Evolutionary conservation across 176 grass and related monocot genomes (phyloP).

Genomic region (Poa pratensis): DNA sequence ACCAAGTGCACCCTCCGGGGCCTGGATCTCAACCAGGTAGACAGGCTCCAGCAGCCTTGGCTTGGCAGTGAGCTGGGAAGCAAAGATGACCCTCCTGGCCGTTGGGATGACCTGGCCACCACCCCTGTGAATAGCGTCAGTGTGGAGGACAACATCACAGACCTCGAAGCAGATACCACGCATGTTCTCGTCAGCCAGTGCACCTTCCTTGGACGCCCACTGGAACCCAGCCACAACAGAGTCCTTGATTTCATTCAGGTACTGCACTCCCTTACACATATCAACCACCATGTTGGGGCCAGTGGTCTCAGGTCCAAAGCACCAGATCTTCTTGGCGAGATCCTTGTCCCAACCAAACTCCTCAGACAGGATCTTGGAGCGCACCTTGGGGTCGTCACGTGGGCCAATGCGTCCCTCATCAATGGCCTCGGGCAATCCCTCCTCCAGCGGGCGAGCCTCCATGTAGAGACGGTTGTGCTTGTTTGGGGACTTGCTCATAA

Average conservation of each 20-base stretch:
- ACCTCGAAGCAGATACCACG: constrained; percentile 85
- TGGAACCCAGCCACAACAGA: constrained; percentile 90
- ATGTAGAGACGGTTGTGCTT: constrained; percentile 91
- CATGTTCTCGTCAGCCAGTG: constrained; percentile 83
- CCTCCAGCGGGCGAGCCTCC: constrained; percentile 75
- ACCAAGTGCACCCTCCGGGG: constrained; percentile 66
- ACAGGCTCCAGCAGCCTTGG: constrained; percentile 84
- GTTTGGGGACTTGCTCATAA: constrained; percentile 87
- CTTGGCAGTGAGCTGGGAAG: constrained; percentile 77
- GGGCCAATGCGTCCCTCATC: constrained; percentile 72
- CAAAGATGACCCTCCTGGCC: constrained; percentile 77
- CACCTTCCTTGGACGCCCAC: constrained; percentile 89
- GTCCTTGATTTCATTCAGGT: constrained; percentile 88
- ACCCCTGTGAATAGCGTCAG: constrained; percentile 87
- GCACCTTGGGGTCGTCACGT: constrained; percentile 72
- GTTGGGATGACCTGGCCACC: constrained; percentile 83
- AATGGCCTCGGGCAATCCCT: constrained; percentile 77
- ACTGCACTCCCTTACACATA: constrained; percentile 95
- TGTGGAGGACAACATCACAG: constrained; percentile 83
- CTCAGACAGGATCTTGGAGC: constrained; percentile 71
- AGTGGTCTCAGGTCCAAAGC: constrained; percentile 84
- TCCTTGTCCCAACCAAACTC: constrained; percentile 92
- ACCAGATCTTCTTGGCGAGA: constrained; percentile 92
- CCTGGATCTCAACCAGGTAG: constrained; percentile 88
- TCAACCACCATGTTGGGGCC: constrained; percentile 87